Conservation (phyloP, 306 rosid genomes). For the Lithocarpus polystachyus region DNA sequence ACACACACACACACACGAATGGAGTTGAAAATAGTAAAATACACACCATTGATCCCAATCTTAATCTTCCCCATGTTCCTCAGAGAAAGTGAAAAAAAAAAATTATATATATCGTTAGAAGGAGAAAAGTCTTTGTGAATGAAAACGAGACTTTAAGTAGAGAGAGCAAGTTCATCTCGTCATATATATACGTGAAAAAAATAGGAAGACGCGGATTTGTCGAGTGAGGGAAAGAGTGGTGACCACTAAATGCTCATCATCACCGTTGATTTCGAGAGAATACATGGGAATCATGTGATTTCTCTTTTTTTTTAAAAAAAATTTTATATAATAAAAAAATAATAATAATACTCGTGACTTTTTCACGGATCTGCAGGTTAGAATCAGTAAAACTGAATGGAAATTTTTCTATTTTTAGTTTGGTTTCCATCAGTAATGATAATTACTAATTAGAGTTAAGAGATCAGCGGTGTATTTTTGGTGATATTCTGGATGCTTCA, state of each 20-base stretch:
- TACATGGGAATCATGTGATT: not conserved
- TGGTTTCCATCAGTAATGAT: too few species aligned
- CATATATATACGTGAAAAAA: not conserved
- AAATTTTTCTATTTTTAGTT: too few species aligned
- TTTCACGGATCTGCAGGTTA: not conserved
- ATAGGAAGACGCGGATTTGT: not conserved
- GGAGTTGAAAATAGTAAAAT: not conserved
- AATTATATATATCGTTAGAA: not conserved
- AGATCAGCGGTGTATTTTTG: too few species aligned
- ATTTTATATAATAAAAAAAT: too few species aligned
- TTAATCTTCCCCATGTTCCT: slow-evolving; percentile 56
- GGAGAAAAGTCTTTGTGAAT: not conserved
- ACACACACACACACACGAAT: not conserved
- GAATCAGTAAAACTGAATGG: not conserved
- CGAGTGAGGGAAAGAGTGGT: not conserved
- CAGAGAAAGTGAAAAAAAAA: not conserved
- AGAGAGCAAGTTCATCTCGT: not conserved
- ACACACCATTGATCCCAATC: slow-evolving; percentile 82
- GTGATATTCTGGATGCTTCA: too few species aligned
- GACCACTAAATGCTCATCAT: not conserved
- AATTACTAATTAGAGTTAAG: too few species aligned
- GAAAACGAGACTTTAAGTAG: not conserved
- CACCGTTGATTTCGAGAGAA: slow-evolving; percentile 4
- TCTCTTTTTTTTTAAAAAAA: not conserved
- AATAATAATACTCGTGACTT: not conserved